Base-by-base conservation (phyloP, 345 rosid species). In the Dovyalis caffra region DNA sequence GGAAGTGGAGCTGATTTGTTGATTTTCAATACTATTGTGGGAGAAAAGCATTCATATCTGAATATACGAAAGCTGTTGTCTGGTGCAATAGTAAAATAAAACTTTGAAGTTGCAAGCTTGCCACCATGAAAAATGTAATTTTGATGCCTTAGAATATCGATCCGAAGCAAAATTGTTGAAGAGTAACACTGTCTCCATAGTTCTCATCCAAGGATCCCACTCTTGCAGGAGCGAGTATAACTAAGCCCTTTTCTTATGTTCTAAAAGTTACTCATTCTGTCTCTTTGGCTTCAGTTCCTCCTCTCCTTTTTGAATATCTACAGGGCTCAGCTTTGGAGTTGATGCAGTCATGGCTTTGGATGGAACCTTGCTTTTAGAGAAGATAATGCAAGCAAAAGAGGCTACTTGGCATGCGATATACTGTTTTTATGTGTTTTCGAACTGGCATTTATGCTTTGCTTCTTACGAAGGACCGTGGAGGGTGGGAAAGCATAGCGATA, bases 331-430 rank as follows among this genome's bases (percentile, higher is more conserved):
- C 83, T 95, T 95, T 65, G 91, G 97, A 56, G 78, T 93, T 71
- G 78, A 83, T 77, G 96, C 98, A 74, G 80, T 95, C 74, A 85
- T 95, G 91, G 86, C 82, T 79, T 85, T 91, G 84, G 98, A 95
- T 71, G 97, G 97, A 75, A 92, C 96, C 26, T 77, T 89, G 79
- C 82, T 95, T 40, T 82, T 95, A 53, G 99, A 95, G 71, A 97
- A 95, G 83, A 87, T 93, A 77, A 87, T 89, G 82, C 97, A 91
- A 83, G 91, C 97, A 71, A 95, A 95, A 92, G 94, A 95, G 98
- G 99, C 91, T 64, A 61, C 29, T 40, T 43, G 16, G 45, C 63
- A 43, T 70, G 64, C 29, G 16, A 6, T 75, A 7, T 32, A 16
- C 15, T 66, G 68, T 29, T 73, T 57, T 26, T 77, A 58, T 38